Base-by-base conservation (phyloP, 225 moss, liverwort and hornwort species). In the Physcomitrium patens region DNA sequence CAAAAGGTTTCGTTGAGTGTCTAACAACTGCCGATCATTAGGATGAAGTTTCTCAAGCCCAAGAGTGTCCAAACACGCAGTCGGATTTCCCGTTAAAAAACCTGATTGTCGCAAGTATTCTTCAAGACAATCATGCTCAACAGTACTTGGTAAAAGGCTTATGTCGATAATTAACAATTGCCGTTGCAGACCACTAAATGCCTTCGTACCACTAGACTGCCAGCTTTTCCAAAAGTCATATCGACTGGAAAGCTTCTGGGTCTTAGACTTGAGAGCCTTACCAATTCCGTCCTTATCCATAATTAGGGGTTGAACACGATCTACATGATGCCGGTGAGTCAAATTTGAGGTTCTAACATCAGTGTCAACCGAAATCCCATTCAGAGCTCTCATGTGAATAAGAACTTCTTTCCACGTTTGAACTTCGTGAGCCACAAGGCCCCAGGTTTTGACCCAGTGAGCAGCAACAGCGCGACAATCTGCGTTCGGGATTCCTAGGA, bases 381-480 rank as follows among this genome's bases (percentile, higher is more conserved):
- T 82, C 55, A 82, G 14, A 41, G 51, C 68, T 74, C 83, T 78
- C 74, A 87, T 54, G 53, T 81, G 83, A 24, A 79, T 65, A n/a
- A 80, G 53, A 72, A 85, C 73, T 14, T 90, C 83, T 43, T 87
- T 83, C 90, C 87, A 90, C 1, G 85, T 79, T 37, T 69, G 72
- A 46, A 79, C 80, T 77, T 85, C 76, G 37, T 81, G 85, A 24
- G 79, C 90, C 15, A 69, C 55, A 10, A 90, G 69, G 14, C 79
- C 79, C 76, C 87, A 77, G 54, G 69, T 71, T 75, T 83, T 83
- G 64, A 87, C 52, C 90, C 87, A 90, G 18, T 79, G 76, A 43
- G 87, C 82, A 51, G 83, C 81, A 47, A 83, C 77, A 37, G 75
- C 76, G 49, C 85, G 79, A 76, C 87, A 85, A 69, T 90, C 90